A percentile compares a stretch with the other conserved stretches of the same genome.
phyloP scores from a whole-genome alignment of 768 basidiomycete genomes.

The Boletus sensibilis region DNA sequence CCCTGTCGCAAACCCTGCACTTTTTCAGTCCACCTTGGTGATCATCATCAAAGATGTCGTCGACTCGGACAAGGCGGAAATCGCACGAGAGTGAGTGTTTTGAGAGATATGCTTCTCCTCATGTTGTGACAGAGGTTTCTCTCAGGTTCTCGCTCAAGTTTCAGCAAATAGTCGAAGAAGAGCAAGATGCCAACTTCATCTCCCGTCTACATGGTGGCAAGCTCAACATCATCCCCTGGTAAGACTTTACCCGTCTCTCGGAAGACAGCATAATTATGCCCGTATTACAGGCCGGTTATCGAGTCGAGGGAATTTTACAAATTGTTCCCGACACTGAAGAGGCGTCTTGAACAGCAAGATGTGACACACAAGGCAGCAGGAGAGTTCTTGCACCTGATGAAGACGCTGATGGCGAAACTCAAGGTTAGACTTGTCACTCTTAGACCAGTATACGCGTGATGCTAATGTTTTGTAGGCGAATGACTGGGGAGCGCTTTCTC shows the following conservation, averaged over 20 bases:
- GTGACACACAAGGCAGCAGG: constrained; percentile 50
- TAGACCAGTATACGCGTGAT: background rate
- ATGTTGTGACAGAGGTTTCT: background rate
- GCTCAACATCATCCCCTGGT: constrained; percentile 59
- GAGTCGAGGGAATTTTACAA: constrained; percentile 58
- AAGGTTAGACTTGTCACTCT: constrained; percentile 39
- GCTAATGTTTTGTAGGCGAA: constrained; percentile 42
- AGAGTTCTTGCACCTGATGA: constrained; percentile 54
- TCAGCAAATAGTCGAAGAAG: constrained; percentile 56
- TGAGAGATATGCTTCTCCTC: background rate
- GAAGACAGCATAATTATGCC: background rate
- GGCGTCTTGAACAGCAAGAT: constrained; percentile 45
- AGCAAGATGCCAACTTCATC: constrained; percentile 62
- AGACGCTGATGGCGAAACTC: constrained; percentile 64
- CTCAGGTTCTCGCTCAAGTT: constrained; percentile 56
- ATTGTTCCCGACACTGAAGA: constrained; percentile 47
- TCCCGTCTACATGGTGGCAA: constrained; percentile 54
- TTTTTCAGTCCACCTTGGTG: constrained; percentile 57
- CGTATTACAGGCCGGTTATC: constrained; percentile 46
- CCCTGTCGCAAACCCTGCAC: constrained; percentile 52
- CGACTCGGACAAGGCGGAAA: constrained; percentile 58
- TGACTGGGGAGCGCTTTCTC: constrained; percentile 62
- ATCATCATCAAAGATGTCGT: constrained; percentile 72
- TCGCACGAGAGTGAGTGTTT: constrained; percentile 51
- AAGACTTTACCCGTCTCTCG: background rate